These are phyloP conservation scores for Mycosarcoma maydis DNA, from an alignment of 1,284 basidiomycete genomes.

Conservation along the genomic window DNA sequence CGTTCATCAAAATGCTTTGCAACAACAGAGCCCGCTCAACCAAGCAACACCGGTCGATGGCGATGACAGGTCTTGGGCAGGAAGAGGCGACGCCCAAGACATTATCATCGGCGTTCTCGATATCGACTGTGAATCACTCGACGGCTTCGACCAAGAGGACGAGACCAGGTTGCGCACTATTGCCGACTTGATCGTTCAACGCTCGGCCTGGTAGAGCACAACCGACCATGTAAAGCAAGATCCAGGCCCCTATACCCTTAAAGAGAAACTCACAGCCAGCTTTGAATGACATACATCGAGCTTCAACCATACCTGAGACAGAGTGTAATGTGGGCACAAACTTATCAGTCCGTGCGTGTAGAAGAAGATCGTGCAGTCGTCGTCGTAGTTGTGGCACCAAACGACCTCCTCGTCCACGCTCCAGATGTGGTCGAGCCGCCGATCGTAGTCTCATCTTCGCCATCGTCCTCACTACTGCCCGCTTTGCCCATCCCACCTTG, in stretches of 20 bases:
- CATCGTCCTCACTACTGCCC: constrained; percentile 18
- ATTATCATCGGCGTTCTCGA: constrained; percentile 68
- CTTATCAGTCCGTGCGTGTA: constrained; percentile 9
- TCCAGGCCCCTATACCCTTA: too few species aligned
- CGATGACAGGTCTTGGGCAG: constrained; percentile 47
- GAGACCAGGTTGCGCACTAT: constrained; percentile 59
- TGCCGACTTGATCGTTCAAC: constrained; percentile 50
- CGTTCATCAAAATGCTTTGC: constrained; percentile 26
- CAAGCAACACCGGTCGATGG: background rate
- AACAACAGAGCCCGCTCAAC: constrained; percentile 8
- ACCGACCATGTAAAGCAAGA: too few species aligned
- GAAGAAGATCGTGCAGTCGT: constrained; percentile 16
- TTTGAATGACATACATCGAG: too few species aligned
- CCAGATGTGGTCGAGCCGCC: constrained; percentile 40
- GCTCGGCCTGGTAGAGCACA: constrained; percentile 45
- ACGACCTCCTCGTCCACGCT: constrained; percentile 24
- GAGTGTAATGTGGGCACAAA: too few species aligned
- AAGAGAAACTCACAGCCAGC: too few species aligned
- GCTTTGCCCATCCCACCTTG: background rate
- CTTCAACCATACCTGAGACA: too few species aligned
- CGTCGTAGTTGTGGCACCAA: constrained; percentile 40
- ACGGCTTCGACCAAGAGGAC: constrained; percentile 67
- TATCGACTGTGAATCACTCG: constrained; percentile 66
- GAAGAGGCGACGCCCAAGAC: constrained; percentile 53
- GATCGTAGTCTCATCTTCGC: constrained; percentile 19